Base-by-base conservation (phyloP, 192 early-diverging fungal species). In the Diversispora epigaea region DNA sequence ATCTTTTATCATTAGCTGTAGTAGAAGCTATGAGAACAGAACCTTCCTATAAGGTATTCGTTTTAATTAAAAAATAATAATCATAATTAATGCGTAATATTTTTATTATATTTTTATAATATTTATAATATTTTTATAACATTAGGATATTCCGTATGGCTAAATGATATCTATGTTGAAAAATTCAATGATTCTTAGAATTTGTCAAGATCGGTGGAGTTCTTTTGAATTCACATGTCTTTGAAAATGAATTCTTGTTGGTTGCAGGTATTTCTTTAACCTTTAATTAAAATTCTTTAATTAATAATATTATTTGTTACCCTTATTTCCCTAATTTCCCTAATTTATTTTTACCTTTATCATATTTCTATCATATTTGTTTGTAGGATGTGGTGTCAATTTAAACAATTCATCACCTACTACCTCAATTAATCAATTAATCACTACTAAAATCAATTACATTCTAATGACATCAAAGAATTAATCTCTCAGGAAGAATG, bases 161-260 rank as follows among this genome's bases (percentile, higher is more conserved):
- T 96, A 56, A 99, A 99, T 76, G 97, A 99, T 77, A 86, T 99
- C 21, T 99, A 99, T 80, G 93, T 86, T 0, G 79, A 88, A 76
- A 76, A 85, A 55, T 45, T 75, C 21, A 71, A 69, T 63, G 71
- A 4, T 55, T 56, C 25, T 79, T 81, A 0, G 79, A 84, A 55
- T 81, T 82, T 75, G 77, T 89, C 68, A 96, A 96, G 83, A 90
- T 99, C 57, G 93, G 97, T 68, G 96, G 97, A 3, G 88, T n/a
- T n/a, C n/a, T n/a, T n/a, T n/a, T n/a, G n/a, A n/a, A n/a, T 98
- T 95, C 92, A 3, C 90, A 89, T 58, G 94, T 87, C 82, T 77
- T 84, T 62, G n/a, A n/a, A 32, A 85, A 88, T 55, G 87, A 88
- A 76, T 98, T 96, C 71, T 79, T 87, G 49, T 71, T 99, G 39